A percentile compares a stretch with the other conserved stretches of the same genome.
Evolutionary conservation across 352 stramenopile species (phyloP).

Genomic region (Globisporangium canariense): DNA sequence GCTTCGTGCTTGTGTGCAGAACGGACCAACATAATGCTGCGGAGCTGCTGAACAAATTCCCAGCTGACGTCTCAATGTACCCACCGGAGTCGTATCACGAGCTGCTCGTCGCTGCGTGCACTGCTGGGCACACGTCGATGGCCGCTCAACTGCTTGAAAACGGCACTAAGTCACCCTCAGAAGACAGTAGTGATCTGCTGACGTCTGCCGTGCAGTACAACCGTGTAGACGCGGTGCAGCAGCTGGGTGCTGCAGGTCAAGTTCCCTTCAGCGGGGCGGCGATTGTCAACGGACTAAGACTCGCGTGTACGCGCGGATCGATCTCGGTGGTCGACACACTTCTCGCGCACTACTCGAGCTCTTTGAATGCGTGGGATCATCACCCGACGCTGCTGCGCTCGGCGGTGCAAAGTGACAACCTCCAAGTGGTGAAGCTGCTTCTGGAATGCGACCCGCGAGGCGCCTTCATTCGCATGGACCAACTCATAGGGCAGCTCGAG

Average conservation of each 20-base stretch:
- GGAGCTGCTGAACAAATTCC: conserved; percentile 6
- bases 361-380: conserved; percentile 4
- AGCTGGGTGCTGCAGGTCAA: background rate
- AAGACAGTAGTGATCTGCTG: background rate
- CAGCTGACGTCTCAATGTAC: conserved; percentile 2
- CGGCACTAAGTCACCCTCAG: background rate
- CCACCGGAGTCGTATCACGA: background rate
- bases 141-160: conserved; percentile 4
- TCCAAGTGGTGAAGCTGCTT: conserved; percentile 23
- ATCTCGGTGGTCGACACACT: conserved; percentile 20
- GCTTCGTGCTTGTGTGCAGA: conserved; percentile 20
- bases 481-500: conserved; percentile 22
- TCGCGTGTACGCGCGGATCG: conserved; percentile 19
- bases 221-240: background rate
- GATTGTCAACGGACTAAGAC: conserved; percentile 18
- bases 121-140: conserved; percentile 3
- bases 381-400: conserved; percentile 20
- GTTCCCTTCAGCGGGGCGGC: background rate
- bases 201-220: conserved; percentile 4
- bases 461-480: conserved; percentile 20
- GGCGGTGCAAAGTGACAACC: conserved; percentile 13
- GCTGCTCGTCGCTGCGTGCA: conserved; percentile 4
- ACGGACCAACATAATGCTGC: background rate
- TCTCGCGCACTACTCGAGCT: conserved; percentile 22
- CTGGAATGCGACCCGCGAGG: conserved; percentile 30